Evolutionary conservation across 2,329 filamentous ascomycete genomes (phyloP), one percentile per base, ranked within the genome.

Genomic region (Trichophyton simii): DNA sequence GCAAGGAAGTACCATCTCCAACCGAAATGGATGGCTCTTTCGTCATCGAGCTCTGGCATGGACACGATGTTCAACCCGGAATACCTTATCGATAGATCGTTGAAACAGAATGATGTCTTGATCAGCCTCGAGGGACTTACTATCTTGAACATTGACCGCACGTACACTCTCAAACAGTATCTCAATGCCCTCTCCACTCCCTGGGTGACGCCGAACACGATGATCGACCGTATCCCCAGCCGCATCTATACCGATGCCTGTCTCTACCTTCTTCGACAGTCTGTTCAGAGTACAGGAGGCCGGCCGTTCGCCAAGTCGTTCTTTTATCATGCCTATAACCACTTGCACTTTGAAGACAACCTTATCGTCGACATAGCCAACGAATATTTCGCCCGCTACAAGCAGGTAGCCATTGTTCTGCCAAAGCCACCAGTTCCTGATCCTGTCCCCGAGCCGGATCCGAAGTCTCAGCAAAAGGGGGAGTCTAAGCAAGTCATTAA

Each of bases 121-220:
- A 77, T 76, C 67, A 74, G 72, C 61, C 72, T 74, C 52, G 76
- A 78, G 62, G 76, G 75, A 1, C 66, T 78, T 38, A 76, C 75
- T 0, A 64, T 78, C 6, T 68, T 78, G 9, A 76, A 72, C 60
- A 73, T 77, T 64, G 75, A 78, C 66, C 74, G 75, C 44, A 74
- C 77, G 61, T 77, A 76, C 61, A 76, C 72, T 13, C 72, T 78
- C 63, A 78, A 78, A 63, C 73, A 73, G 34, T 68, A 73, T 15
- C 69, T 78, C 6, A 75, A 71, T 61, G 69, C 73, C 4, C 68
- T 77, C 11, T 74, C 75, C 3, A 60, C 65, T 42, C 65, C 64
- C 13, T 68, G 66, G n/a, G 36, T 46, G 9, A 50, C 41, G 9
- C 58, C 58, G 7, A 38, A 38, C 8, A 46, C 54, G 2, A 18